Percentiles rank a stretch among this genome's conserved stretches.
These are phyloP conservation scores for Eucommia ulmoides DNA, from an alignment of 257 asterid genomes.

Conservation along the genomic window DNA sequence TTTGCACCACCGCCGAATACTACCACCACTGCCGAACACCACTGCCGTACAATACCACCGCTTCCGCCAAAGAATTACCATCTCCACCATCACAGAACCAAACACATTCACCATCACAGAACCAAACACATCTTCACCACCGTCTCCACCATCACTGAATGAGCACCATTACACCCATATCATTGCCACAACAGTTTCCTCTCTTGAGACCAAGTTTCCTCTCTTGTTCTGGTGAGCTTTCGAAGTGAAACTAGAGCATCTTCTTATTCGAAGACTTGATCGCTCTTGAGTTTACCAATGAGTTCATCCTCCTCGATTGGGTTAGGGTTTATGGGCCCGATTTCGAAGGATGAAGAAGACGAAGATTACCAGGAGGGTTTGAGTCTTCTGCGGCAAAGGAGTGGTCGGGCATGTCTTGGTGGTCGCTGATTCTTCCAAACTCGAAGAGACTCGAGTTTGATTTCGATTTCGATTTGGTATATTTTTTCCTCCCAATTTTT, in stretches of 20 bases:
- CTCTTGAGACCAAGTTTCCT: too few species aligned
- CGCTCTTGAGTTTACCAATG: constrained; percentile 33
- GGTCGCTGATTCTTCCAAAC: constrained; percentile 55
- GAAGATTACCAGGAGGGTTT: constrained; percentile 45
- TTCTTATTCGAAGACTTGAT: constrained; percentile 58
- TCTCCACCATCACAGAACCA: too few species aligned
- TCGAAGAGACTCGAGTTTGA: constrained; percentile 30
- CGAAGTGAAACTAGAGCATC: constrained; percentile 53
- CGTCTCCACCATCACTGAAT: too few species aligned
- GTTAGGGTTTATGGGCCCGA: constrained; percentile 22
- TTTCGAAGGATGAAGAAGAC: constrained; percentile 48
- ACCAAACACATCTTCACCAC: too few species aligned
- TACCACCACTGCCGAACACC: too few species aligned
- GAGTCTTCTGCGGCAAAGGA: constrained; percentile 31
- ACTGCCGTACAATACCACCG: too few species aligned
- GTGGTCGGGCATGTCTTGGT: constrained; percentile 18
- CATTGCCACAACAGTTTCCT: too few species aligned
- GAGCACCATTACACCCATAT: too few species aligned
- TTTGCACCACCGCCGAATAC: too few species aligned
- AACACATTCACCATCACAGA: too few species aligned
- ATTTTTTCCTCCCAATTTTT: too few species aligned
- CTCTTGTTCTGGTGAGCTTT: constrained; percentile 69
- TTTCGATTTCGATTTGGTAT: constrained; percentile 21
- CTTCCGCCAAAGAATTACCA: too few species aligned
- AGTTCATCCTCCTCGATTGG: constrained; percentile 47